Base-by-base conservation (phyloP, 441 rosid genomes). In the Viola pubescens region DNA sequence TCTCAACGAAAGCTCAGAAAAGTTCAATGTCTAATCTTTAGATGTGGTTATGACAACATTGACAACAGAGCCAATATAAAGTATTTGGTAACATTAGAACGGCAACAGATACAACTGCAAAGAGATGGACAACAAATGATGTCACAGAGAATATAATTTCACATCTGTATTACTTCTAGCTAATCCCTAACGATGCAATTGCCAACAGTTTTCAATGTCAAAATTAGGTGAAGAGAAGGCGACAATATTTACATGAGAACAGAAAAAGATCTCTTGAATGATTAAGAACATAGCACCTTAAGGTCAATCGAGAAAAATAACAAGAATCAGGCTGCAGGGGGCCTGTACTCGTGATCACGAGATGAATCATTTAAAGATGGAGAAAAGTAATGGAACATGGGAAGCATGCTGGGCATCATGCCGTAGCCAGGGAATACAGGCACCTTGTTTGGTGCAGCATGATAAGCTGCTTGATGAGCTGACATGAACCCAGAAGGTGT, bases 351-450 rank as follows among this genome's bases (percentile, higher is more conserved):
- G 56, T 87, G 88, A 71, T 91, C 97, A 58, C 75, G 85, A 4
- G 98, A 85, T 2, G 95, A 87, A 58, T 91, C 98, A 40, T 76
- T 64, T 9, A 73, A 67, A 4, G 89, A 77, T 12, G 84, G 88
- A 40, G 94, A 83, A 60, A 91, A 72, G 75, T 86, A 86, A 64
- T 84, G 95, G 95, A 95, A 91, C 97, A 87, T 85, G 48, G 98
- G 98, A 50, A 85, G 61, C 70, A 82, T 78, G 57, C 95, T 84
- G 48, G 97, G 98, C 50, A 85, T 62, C 70, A 82, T 78, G 57
- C 95, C 85, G 46, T 83, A 91, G 68, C 91, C 62, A 19, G 94
- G 88, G 58, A 68, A 87, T 40, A 85, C 82, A 0, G 94, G 75
- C 87, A 89, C 73, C 77, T 91, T 88, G 70, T 61, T 88, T 9